Base-by-base conservation (phyloP, 352 stramenopile genomes). In the Phytopythium kandeliae region DNA sequence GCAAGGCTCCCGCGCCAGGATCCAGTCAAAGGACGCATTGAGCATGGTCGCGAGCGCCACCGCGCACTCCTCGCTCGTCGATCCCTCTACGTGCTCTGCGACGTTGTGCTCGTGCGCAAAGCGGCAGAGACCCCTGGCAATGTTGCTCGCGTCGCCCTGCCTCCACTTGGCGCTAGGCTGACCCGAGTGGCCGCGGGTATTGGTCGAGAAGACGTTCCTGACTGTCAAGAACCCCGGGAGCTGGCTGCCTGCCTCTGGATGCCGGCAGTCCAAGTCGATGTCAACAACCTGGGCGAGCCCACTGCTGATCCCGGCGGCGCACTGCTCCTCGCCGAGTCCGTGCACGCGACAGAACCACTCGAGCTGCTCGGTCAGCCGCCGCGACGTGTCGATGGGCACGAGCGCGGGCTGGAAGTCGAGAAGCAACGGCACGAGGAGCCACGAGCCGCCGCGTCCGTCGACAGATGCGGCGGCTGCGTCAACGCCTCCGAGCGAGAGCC, bases 361-460 rank as follows among this genome's bases (percentile, higher is more conserved):
- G 16, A 86, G 21, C 48, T 86, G 72, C 0, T 45, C 26, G 24
- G 36, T 31, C 12, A 69, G 37, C n/a, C 60, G 45, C 2, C 37
- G 51, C 9, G 24, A 57, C 17, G 67, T 58, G 48, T 78, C 58
- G 37, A 85, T 21, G 9, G 54, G 62, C 17, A 85, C 37, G 11
- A 85, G 43, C 36, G 63, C 52, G 2, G 72, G 72, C 35, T 83
- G 72, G 43, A 85, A 63, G 47, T 85, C 70, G n/a, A 85, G 54
- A 35, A 83, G 51, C 55, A 69, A 43, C 5, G 75, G 68, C 5
- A 86, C 28, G 31, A 69, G 33, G 4, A 84, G 46, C 52, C 61
- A 69, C 34, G 33, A 1, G 35, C 50, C 34, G 15, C 55, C n/a
- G n/a, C n/a, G n/a, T n/a, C n/a, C n/a, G n/a, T n/a, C n/a, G n/a